A percentile compares a stretch with the other conserved stretches of the same genome.
Evolutionary conservation across 2,329 filamentous ascomycete genomes (phyloP).

Genomic region (Aspergillus pseudoglaucus): DNA sequence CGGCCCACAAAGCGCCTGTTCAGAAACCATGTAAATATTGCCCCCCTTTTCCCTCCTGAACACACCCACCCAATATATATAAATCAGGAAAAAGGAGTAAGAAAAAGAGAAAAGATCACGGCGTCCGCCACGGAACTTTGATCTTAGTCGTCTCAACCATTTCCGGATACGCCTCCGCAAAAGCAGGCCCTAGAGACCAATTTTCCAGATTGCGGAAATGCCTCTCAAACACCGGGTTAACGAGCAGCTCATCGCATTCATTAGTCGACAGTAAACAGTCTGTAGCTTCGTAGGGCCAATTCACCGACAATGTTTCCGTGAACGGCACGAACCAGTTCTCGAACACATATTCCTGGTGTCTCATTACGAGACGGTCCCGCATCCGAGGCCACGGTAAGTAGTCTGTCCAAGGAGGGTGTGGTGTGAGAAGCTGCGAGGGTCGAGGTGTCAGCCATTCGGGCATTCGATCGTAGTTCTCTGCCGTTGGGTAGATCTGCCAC

Average conservation of each 20-base stretch:
- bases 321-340: constrained; percentile 80
- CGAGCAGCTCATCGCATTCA: constrained; percentile 58
- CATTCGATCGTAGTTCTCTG: constrained; percentile 70
- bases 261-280: constrained; percentile 57
- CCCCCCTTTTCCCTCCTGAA: no score
- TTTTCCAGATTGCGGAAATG: constrained; percentile 70
- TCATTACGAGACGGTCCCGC: constrained; percentile 58
- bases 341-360: constrained; percentile 57
- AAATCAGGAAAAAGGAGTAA: neutral
- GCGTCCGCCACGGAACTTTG: constrained; percentile 9
- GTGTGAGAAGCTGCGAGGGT: constrained; percentile 56
- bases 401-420: constrained; percentile 78
- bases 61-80: neutral
- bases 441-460: constrained; percentile 66
- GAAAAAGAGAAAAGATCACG: neutral
- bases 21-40: no score
- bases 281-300: constrained; percentile 75
- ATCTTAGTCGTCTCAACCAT: constrained; percentile 41
- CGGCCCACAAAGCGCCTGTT: no score
- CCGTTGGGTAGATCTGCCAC: constrained; percentile 75
- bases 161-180: constrained; percentile 58
- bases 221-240: constrained; percentile 80
- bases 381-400: constrained; percentile 72
- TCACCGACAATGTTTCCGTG: constrained; percentile 67
- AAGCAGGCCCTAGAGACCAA: constrained; percentile 70